A percentile compares a stretch with the other conserved stretches of the same genome.
Conservation (phyloP, 441 rosid species). For the Adansonia gregorii region DNA sequence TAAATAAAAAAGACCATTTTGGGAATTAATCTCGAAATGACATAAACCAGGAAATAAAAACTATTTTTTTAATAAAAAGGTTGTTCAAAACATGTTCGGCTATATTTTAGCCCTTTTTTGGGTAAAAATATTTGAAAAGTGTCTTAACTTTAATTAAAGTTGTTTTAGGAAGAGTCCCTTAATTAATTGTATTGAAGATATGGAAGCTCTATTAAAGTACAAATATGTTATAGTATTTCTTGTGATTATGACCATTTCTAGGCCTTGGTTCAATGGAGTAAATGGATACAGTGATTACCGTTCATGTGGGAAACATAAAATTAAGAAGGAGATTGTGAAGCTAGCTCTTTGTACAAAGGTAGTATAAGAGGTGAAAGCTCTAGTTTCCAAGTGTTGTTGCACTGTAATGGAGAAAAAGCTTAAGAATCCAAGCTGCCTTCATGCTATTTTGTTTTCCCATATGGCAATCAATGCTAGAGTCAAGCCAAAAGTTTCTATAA, state of each 20-base stretch:
- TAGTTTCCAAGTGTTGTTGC: conserved; percentile 69
- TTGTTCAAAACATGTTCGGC: too few relatives aligned
- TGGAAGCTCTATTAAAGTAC: conserved; percentile 45
- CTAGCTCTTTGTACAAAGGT: conserved; percentile 77
- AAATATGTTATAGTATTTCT: conserved; percentile 42
- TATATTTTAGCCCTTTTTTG: neutral
- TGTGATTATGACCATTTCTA: conserved; percentile 39
- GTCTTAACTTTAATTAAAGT: neutral
- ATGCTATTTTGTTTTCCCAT: conserved; percentile 80
- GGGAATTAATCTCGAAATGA: too few relatives aligned
- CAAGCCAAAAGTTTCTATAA: conserved; percentile 68
- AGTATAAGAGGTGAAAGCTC: conserved; percentile 45
- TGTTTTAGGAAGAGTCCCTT: neutral
- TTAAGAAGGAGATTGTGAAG: conserved; percentile 77
- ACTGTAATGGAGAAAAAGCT: conserved; percentile 40
- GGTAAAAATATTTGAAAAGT: neutral
- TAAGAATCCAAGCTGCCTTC: conserved; percentile 60
- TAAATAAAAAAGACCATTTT: too few relatives aligned
- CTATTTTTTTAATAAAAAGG: too few relatives aligned
- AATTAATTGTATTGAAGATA: conserved; percentile 29
- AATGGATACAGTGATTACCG: conserved; percentile 9
- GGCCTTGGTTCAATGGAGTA: conserved; percentile 37
- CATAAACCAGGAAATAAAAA: too few relatives aligned
- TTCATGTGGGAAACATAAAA: conserved; percentile 61
- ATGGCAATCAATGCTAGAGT: conserved; percentile 70